Base-by-base conservation (phyloP, 208 protist genomes). In the Ichthyophonus hoferi region DNA sequence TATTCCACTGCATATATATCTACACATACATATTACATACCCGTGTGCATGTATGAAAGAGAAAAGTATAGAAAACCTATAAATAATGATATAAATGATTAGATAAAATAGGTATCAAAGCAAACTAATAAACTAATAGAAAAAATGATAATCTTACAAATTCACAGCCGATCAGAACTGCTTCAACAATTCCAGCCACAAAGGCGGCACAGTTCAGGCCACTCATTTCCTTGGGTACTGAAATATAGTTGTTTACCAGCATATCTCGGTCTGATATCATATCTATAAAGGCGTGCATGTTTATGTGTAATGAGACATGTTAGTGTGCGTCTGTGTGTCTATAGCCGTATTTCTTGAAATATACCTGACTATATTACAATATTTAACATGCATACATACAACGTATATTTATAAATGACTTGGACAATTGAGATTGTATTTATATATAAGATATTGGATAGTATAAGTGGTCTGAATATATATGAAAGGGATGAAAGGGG, bases 171-270 rank as follows among this genome's bases (percentile, higher is more conserved):
- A 94, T 93, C 58, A 96, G 89, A 38, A 95, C 90, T 33, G 94
- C 94, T 39, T 94, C 90, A 1, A 95, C 77, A 24, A 96, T 92
- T 37, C 94, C 94, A 7, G 93, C 94, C 34, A 94, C 90, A 40
- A 95, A 96, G 1, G 94, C 89, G n/a, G 89, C 93, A 87, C 93
- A 94, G 87, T 94, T 95, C 40, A 95, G 83, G 76, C 90, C 89
- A 42, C 83, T 85, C 1, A 91, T 40, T 31, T 93, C 90, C 43
- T 90, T 87, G 42, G 94, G 93, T 33, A 92, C 37, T n/a, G 91
- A 94, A 42, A 96, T 93, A 85, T 90, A 96, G 50, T 89, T 89
- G 83, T 92, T 94, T 37, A 96, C 93, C 0, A 95, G 34, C 50
- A 93, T 91, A 34, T 94, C 91, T 1, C 88, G 89, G 34, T 95